Conservation (phyloP, 768 basidiomycete species). For the Mycena metata region DNA sequence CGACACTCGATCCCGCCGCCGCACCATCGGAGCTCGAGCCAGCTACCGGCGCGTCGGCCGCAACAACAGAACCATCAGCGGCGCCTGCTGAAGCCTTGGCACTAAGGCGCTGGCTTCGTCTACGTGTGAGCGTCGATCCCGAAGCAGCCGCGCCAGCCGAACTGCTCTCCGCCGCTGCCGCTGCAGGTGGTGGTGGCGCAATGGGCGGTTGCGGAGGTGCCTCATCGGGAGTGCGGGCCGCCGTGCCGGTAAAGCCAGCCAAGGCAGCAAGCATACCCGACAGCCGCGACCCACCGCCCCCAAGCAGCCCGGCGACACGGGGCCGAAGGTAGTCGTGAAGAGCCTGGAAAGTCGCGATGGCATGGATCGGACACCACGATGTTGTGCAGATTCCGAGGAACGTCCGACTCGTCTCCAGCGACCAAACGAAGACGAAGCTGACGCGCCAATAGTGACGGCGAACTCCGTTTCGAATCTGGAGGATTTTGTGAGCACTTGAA, state of each 20-base stretch:
- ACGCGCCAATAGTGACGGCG: conserved; percentile 91
- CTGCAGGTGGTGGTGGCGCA: conserved; percentile 47
- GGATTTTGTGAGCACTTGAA: conserved; percentile 5
- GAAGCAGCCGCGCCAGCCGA: conserved; percentile 53
- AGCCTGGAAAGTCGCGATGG: conserved; percentile 97
- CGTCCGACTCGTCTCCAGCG: conserved; percentile 90
- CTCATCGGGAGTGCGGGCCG: conserved; percentile 52
- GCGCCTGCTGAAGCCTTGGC: conserved; percentile 64
- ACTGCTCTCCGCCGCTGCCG: conserved; percentile 45
- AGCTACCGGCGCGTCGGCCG: conserved; percentile 44
- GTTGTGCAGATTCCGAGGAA: conserved; percentile 88
- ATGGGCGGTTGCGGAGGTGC: conserved; percentile 49
- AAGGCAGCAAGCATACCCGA: conserved; percentile 94
- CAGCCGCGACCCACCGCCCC: conserved; percentile 73
- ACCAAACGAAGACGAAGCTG: conserved; percentile 91
- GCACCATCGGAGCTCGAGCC: conserved; percentile 31
- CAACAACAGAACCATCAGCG: conserved; percentile 37
- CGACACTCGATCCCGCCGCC: conserved; percentile 49
- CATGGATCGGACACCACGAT: conserved; percentile 98
- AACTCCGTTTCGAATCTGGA: conserved; percentile 89
- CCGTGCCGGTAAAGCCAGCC: conserved; percentile 74
- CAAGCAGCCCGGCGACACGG: conserved; percentile 80
- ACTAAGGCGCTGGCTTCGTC: conserved; percentile 88
- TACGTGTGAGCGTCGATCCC: conserved; percentile 63
- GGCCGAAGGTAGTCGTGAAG: conserved; percentile 96